Evolutionary conservation across 441 rosid genomes (phyloP).

Genomic region (Bruguiera hainesii): DNA sequence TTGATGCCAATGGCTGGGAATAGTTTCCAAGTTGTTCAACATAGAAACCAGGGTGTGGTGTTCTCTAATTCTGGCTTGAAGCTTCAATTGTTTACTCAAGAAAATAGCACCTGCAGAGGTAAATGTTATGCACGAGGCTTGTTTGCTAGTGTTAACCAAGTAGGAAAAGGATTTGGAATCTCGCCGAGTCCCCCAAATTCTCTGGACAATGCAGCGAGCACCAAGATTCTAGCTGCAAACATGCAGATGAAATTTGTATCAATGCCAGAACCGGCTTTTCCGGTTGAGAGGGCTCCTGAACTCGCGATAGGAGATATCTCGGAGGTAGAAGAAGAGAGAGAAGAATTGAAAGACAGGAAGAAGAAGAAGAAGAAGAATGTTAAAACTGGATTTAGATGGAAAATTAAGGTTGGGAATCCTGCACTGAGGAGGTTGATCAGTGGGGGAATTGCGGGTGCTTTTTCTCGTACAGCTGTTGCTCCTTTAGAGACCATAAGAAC

Average conservation of each 20-base stretch:
- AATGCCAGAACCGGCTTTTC: conserved; percentile 30
- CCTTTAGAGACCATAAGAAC: conserved; percentile 58
- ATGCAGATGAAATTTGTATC: conserved; percentile 31
- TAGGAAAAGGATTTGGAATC: conserved; percentile 43
- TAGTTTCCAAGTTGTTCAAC: conserved; percentile 26
- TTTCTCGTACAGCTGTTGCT: conserved; percentile 48
- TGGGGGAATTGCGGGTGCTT: conserved; percentile 55
- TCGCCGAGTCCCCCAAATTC: conserved; percentile 36
- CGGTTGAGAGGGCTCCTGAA: conserved; percentile 29
- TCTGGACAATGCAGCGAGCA: conserved; percentile 22
- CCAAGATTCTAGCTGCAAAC: conserved; percentile 25
- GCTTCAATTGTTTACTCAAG: conserved; percentile 28
- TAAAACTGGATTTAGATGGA: conserved; percentile 31
- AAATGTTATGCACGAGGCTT: conserved; percentile 24
- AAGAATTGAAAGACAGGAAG: conserved; percentile 20
- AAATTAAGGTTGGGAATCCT: conserved; percentile 39
- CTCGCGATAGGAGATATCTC: conserved; percentile 25
- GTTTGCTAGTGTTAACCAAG: conserved; percentile 56
- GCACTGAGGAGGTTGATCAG: conserved; percentile 50
- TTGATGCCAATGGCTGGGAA: conserved; percentile 32
- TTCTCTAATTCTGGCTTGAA: conserved; percentile 41
- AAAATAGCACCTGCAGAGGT: conserved; percentile 9
- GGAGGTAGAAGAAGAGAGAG: conserved; percentile 29
- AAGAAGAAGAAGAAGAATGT: conserved; percentile 18
- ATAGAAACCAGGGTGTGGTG: conserved; percentile 33